Base-by-base conservation (phyloP, 139 green algal species). In the Volvox reticuliferus region DNA sequence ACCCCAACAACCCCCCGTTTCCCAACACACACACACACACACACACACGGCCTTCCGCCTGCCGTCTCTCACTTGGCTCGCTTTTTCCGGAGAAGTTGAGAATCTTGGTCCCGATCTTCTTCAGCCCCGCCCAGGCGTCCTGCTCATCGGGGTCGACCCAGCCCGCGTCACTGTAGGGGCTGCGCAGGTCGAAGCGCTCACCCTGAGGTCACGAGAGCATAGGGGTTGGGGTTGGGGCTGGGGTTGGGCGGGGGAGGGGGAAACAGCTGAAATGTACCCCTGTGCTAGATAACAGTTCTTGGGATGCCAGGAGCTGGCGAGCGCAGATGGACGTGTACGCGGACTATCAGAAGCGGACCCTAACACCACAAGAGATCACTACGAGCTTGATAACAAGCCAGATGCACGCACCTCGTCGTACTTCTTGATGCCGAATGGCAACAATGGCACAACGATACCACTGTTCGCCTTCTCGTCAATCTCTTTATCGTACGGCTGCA, bases 401-500 rank as follows among this genome's bases (percentile, higher is more conserved):
- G 26, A 12, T 35, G 36, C 22, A 33, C 84, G 1, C 28, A 89
- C 84, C 36, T 89, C 87, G 68, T 95, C 93, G 80, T 92, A 95
- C 77, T 95, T 93, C 55, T 88, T 92, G 91, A 95, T 94, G 63
- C 94, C 94, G 62, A 96, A 95, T 9, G 94, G 94, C 89, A 94
- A 90, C 69, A 96, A 88, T 5, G 94, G 94, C 37, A 96, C 91
- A 1, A 96, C 50, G 71, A 96, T 93, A 75, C 94, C 91, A 33
- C 35, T 61, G 84, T 86, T 83, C 20, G 78, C 88, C 35, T 86
- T 91, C 80, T 93, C 86, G 65, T 95, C 91, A 61, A 88, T 82
- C 93, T 95, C 93, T 37, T 94, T 94, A 1, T 89, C 69, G 82
- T 95, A 95, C 28, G 92, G 92, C 91, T 93, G 92, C 44, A 9